Percentiles rank a stretch among this genome's conserved stretches.
phyloP scores from a whole-genome alignment of 805 yeast species.

The Suhomyces vadensis region DNA sequence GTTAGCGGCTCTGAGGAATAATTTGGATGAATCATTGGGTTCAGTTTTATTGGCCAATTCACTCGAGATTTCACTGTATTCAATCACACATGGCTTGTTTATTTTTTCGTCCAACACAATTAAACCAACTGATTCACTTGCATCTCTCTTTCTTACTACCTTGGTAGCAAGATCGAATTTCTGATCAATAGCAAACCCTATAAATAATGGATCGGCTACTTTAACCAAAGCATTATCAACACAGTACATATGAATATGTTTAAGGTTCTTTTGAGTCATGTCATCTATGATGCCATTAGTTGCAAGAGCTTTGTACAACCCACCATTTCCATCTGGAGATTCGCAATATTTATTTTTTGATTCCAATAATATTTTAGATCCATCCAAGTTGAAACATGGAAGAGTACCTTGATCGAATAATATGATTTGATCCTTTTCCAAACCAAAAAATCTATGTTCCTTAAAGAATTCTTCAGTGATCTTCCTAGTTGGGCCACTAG shows the following conservation, averaged over 20 bases:
- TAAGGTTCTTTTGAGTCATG: slow-evolving; percentile 63
- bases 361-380: slow-evolving; percentile 66
- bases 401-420: slow-evolving; percentile 95
- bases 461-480: slow-evolving; percentile 73
- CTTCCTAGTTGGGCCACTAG: slow-evolving; percentile 80
- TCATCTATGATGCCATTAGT: slow-evolving; percentile 68
- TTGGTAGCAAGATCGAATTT: slow-evolving; percentile 81
- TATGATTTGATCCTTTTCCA: slow-evolving; percentile 55
- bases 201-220: slow-evolving; percentile 87
- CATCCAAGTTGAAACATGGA: slow-evolving; percentile 80
- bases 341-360: slow-evolving; percentile 59
- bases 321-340: slow-evolving; percentile 99
- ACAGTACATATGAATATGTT: slow-evolving; percentile 95
- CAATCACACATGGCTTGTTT: slow-evolving; percentile 83
- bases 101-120: slow-evolving; percentile 66
- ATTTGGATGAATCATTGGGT: slow-evolving; percentile 48
- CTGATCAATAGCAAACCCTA: slow-evolving; percentile 79
- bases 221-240: slow-evolving; percentile 91
- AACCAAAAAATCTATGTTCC: slow-evolving; percentile 68
- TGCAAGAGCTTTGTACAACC: slow-evolving; percentile 81
- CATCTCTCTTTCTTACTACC: slow-evolving; percentile 89
- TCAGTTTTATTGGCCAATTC: slow-evolving; percentile 72
- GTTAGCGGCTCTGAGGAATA: slow-evolving; percentile 88
- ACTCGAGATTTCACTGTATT: slow-evolving; percentile 83
- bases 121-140: slow-evolving; percentile 87